Percentiles rank a stretch among this genome's conserved stretches.
These are phyloP conservation scores for Niebla homalea DNA, from an alignment of 495 filamentous ascomycete species.

Conservation along the genomic window DNA sequence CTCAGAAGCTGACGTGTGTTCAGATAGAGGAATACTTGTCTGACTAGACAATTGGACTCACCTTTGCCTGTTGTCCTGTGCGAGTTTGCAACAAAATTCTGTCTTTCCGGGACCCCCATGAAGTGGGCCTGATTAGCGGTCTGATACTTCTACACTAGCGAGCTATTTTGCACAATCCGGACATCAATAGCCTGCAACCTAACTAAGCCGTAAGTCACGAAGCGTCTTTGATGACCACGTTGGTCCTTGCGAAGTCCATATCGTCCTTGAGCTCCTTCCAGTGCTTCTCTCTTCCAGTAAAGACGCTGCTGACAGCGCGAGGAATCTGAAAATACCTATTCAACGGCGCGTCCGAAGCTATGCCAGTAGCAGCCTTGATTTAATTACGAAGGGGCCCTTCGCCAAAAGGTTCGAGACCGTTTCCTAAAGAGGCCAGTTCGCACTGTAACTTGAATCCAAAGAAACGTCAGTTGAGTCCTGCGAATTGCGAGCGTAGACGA, in stretches of 20 bases:
- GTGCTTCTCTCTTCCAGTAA: background rate
- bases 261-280: background rate
- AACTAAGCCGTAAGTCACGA: background rate
- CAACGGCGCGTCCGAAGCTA: background rate
- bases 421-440: background rate
- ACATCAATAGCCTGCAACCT: background rate
- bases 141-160: background rate
- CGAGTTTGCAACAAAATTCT: background rate
- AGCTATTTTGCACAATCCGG: background rate
- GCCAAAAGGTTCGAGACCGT: background rate
- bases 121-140: background rate
- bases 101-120: background rate
- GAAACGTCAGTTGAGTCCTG: background rate
- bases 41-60: background rate
- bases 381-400: background rate
- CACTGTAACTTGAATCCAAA: background rate
- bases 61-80: background rate
- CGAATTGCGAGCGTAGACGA: background rate
- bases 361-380: background rate
- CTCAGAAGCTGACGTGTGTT: slow-evolving; percentile 20
- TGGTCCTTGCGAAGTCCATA: background rate
- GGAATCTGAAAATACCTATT: background rate
- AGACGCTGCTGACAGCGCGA: background rate
- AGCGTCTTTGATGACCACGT: background rate
- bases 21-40: background rate